Conservation (phyloP, 148 eudicot genomes). For the Chenopodium formosanum region DNA sequence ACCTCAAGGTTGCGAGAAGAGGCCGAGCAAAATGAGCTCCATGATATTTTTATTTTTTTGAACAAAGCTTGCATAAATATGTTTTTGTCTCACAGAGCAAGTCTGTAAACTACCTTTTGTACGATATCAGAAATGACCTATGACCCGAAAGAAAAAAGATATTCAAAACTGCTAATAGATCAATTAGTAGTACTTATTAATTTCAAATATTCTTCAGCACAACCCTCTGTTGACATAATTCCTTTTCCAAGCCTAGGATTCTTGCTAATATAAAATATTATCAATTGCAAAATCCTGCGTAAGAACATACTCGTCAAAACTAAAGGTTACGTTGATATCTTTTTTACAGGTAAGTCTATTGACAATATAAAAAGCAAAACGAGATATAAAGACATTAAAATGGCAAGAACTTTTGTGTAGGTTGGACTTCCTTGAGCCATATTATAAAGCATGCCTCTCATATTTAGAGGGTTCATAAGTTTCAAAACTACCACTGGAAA, state of each 20-base stretch:
- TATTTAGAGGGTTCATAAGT: background rate
- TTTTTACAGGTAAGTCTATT: background rate
- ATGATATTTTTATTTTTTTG: background rate
- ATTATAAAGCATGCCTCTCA: background rate
- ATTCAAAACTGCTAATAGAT: background rate
- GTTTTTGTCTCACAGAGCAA: background rate
- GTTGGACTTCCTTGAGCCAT: background rate
- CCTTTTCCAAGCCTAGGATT: background rate
- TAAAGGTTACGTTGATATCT: background rate
- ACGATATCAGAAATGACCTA: too few species aligned
- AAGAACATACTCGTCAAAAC: background rate
- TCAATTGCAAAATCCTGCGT: background rate
- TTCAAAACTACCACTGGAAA: background rate
- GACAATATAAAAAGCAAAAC: background rate
- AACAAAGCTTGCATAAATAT: background rate
- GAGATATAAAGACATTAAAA: background rate
- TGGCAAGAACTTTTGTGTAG: background rate
- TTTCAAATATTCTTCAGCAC: background rate
- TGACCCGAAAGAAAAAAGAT: too few species aligned
- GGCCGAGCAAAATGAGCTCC: background rate
- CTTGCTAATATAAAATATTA: background rate
- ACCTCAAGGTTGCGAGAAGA: background rate
- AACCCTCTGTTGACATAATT: background rate
- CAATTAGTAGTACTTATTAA: background rate
- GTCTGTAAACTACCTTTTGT: background rate